phyloP scores from a whole-genome alignment of 257 asterid species.

The Solanum neorickii region DNA sequence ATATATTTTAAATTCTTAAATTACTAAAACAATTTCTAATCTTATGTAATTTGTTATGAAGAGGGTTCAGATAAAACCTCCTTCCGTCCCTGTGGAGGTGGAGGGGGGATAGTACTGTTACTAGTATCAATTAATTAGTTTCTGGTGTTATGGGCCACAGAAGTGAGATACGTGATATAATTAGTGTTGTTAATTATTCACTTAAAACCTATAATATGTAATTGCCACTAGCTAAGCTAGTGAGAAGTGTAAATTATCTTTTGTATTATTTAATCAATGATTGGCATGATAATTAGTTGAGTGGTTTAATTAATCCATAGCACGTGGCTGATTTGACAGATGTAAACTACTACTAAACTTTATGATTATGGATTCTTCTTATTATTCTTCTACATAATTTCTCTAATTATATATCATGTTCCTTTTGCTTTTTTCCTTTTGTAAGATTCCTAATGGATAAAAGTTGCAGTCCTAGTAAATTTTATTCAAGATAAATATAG shows the following conservation, averaged over 20 bases:
- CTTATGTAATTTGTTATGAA: too few species aligned
- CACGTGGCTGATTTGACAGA: not conserved
- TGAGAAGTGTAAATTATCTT: not conserved
- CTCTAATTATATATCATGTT: not conserved
- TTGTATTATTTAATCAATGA: conserved; percentile 4
- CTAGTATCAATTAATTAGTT: not conserved
- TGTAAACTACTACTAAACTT: not conserved
- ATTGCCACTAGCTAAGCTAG: not conserved
- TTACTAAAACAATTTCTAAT: too few species aligned
- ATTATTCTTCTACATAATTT: not conserved
- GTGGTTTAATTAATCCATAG: not conserved
- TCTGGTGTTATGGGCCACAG: not conserved
- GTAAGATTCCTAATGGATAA: not conserved
- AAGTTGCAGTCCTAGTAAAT: not conserved
- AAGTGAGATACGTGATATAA: not conserved
- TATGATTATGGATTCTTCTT: not conserved
- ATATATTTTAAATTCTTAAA: not conserved
- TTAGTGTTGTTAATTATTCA: not conserved
- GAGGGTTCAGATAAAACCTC: not conserved
- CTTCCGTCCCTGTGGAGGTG: not conserved
- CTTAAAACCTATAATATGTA: not conserved
- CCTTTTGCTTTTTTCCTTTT: not conserved
- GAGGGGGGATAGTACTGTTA: not conserved
- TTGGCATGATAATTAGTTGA: not conserved
- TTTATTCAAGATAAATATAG: not conserved